phyloP scores from a whole-genome alignment of 129 eudicot species.

The carrot (Daucus carota) region DH1_v3.0 NC_030386.2:33632001-33632500 shows the following conservation, averaged over 20 bases:
- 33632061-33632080: not conserved
- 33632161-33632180: not conserved
- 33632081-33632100: not conserved
- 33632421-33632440: constrained; percentile 22
- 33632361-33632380: not conserved
- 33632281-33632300: not conserved
- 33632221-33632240: not conserved
- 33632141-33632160: not conserved
- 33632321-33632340: not conserved
- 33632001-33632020: not conserved
- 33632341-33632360: not conserved
- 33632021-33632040: not conserved
- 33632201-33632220: not conserved
- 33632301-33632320: not conserved
- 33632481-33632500: constrained; percentile 90
- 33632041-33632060: not conserved
- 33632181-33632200: not conserved
- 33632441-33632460: constrained; percentile 93
- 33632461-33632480: constrained; percentile 92
- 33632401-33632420: constrained; percentile 11
- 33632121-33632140: not conserved
- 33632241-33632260: not conserved
- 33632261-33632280: not conserved
- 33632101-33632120: not conserved
- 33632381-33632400: constrained; percentile 8